Percentiles rank a stretch among this genome's conserved stretches.
These are phyloP conservation scores for Posidonia australis DNA, from an alignment of 106 monocot genomes.

Conservation along the genomic window DNA sequence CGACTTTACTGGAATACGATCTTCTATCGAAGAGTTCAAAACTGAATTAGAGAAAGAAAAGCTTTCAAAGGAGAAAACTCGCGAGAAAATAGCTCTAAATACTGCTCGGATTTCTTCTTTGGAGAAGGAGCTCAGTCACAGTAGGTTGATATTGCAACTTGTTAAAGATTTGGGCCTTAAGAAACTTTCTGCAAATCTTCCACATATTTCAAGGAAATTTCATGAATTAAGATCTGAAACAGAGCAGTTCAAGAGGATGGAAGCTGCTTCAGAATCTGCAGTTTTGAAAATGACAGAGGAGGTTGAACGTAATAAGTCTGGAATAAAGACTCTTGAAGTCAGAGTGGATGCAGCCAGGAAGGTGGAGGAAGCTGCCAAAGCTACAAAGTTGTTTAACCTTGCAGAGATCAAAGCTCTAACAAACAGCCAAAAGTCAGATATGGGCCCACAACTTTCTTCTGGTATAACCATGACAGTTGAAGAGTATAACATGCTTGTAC, in stretches of 20 bases:
- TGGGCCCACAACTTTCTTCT: constrained; percentile 8
- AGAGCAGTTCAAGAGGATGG: constrained; percentile 43
- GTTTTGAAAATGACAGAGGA: constrained; percentile 36
- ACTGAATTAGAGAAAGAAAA: constrained; percentile 56
- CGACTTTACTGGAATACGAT: constrained; percentile 42
- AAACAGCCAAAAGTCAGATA: constrained; percentile 16
- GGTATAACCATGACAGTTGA: constrained; percentile 31
- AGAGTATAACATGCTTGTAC: constrained; percentile 42
- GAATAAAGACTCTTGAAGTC: constrained; percentile 47
- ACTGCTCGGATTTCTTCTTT: constrained; percentile 33
- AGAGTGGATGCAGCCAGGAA: constrained; percentile 60
- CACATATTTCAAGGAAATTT: constrained; percentile 36
- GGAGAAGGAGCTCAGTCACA: constrained; percentile 55
- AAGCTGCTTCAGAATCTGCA: constrained; percentile 41
- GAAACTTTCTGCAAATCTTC: constrained; percentile 12
- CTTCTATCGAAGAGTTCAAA: constrained; percentile 38
- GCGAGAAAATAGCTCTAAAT: constrained; percentile 41
- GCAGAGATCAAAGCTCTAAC: constrained; percentile 45
- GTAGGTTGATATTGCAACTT: constrained; percentile 29
- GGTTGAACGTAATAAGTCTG: constrained; percentile 44
- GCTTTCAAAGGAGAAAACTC: constrained; percentile 33
- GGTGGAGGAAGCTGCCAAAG: constrained; percentile 75
- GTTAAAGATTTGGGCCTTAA: constrained; percentile 14
- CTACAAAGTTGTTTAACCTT: constrained; percentile 45
- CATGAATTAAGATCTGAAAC: constrained; percentile 54